phyloP scores from a whole-genome alignment of 345 rosid species.

The Eucalyptus camaldulensis region DNA sequence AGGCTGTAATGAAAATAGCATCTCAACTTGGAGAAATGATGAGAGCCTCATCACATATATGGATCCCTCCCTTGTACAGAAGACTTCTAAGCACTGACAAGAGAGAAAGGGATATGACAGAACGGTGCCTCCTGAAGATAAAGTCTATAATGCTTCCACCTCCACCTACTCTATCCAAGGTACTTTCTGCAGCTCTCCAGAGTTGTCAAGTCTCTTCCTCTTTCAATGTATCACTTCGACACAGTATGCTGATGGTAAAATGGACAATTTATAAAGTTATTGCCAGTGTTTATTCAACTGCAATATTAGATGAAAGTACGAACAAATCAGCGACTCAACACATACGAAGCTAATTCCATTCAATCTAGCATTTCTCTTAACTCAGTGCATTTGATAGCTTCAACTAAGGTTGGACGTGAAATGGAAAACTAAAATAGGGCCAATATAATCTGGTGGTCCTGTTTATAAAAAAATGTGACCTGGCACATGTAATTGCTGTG shows the following conservation, averaged over 20 bases:
- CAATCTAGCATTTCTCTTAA: background rate
- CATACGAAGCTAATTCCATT: background rate
- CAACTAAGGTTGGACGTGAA: background rate
- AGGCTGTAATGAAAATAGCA: constrained; percentile 36
- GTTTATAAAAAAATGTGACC: background rate
- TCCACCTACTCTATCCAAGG: constrained; percentile 30
- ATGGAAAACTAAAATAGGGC: background rate
- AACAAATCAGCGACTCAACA: background rate
- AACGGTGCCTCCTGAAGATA: constrained; percentile 35
- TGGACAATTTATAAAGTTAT: background rate
- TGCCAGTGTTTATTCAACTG: background rate
- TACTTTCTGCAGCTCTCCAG: background rate
- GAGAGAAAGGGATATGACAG: constrained; percentile 42
- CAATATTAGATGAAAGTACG: background rate
- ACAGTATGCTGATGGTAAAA: background rate
- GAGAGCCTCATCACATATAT: constrained; percentile 34
- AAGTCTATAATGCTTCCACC: constrained; percentile 29
- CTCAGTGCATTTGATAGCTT: background rate
- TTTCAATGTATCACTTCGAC: background rate
- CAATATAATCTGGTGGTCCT: background rate
- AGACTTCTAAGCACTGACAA: constrained; percentile 45
- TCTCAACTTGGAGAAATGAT: constrained; percentile 25
- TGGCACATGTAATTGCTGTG: background rate
- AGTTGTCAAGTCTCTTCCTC: background rate
- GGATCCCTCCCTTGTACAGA: constrained; percentile 44